These are phyloP conservation scores for Mycena metata DNA, from an alignment of 768 basidiomycete genomes.

Conservation along the genomic window DNA sequence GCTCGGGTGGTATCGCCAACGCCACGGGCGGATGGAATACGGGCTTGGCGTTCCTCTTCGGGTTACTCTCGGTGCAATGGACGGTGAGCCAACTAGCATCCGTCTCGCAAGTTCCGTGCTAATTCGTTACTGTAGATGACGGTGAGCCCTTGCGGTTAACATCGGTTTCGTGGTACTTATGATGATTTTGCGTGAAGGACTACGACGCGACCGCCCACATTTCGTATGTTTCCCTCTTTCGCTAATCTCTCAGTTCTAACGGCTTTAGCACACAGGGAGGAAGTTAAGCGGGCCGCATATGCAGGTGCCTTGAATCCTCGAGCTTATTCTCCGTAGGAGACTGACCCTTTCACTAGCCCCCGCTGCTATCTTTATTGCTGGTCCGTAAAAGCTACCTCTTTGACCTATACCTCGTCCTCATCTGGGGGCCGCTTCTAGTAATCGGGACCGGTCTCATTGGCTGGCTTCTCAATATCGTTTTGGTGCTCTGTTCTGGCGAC, in stretches of 20 bases:
- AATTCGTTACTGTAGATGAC: slow-evolving; percentile 63
- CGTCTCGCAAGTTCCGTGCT: slow-evolving; percentile 12
- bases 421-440: slow-evolving; percentile 53
- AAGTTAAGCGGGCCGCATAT: slow-evolving; percentile 84
- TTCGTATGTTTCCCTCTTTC: slow-evolving; percentile 62
- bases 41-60: slow-evolving; percentile 88
- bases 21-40: slow-evolving; percentile 84
- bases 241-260: slow-evolving; percentile 22
- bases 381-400: slow-evolving; percentile 14
- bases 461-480: slow-evolving; percentile 89
- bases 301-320: slow-evolving; percentile 60
- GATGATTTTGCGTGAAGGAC: slow-evolving; percentile 59
- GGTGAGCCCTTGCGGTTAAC: slow-evolving; percentile 49
- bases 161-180: background rate
- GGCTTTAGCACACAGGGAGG: slow-evolving; percentile 63
- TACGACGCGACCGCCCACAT: slow-evolving; percentile 89
- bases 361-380: slow-evolving; percentile 48
- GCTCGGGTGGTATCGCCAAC: slow-evolving; percentile 79
- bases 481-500: slow-evolving; percentile 87
- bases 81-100: slow-evolving; percentile 63
- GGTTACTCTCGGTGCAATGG: slow-evolving; percentile 90
- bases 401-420: background rate
- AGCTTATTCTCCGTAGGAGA: background rate
- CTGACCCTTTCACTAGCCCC: slow-evolving; percentile 38
- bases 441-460: slow-evolving; percentile 83